These are phyloP conservation scores for Gaultheria prostrata DNA, from an alignment of 148 eudicot species.

Conservation along the genomic window DNA sequence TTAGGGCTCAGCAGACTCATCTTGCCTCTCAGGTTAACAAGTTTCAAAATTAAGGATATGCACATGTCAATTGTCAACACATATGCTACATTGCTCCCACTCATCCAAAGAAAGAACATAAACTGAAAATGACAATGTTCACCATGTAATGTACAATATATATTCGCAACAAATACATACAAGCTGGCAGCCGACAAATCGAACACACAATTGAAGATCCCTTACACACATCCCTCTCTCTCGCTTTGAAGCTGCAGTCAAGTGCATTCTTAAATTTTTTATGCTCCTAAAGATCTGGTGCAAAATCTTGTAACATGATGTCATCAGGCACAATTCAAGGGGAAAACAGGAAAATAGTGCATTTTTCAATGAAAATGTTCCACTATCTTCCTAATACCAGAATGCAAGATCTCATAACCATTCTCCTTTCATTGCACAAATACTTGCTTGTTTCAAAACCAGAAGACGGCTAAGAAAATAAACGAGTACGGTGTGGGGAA, in stretches of 20 bases:
- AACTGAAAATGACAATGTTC: neutral
- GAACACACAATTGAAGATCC: neutral
- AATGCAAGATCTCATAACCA: neutral
- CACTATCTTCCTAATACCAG: neutral
- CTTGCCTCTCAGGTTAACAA: neutral
- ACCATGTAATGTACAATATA: neutral
- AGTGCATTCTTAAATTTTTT: neutral
- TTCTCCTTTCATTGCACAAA: neutral
- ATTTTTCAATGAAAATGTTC: neutral
- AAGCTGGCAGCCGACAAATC: neutral
- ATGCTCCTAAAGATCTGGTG: neutral
- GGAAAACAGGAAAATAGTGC: neutral
- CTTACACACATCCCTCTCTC: neutral
- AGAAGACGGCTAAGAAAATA: neutral
- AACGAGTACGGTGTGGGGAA: neutral
- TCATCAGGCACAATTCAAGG: neutral
- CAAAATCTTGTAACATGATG: neutral
- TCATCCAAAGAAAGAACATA: neutral
- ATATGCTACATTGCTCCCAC: neutral
- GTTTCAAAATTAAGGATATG: neutral
- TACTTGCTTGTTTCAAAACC: neutral
- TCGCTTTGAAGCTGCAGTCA: neutral
- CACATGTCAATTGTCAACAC: neutral
- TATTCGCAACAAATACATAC: neutral
- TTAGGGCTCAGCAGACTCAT: neutral